Evolutionary conservation across 2,329 filamentous ascomycete genomes (phyloP), one percentile per base, ranked within the genome.

Genomic region (Coniochaeta sp.): DNA sequence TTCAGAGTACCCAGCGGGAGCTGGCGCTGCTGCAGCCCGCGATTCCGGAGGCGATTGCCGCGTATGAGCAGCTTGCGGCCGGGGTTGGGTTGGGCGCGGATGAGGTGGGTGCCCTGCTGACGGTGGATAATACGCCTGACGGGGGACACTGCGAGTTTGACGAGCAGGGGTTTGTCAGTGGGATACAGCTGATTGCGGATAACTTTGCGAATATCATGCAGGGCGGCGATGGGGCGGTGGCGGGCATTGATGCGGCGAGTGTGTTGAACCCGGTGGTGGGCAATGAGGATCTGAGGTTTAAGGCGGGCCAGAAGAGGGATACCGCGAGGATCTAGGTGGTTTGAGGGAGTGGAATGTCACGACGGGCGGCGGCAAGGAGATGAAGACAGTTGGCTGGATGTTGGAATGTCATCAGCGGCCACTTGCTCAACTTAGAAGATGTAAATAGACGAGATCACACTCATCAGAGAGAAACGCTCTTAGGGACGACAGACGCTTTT

Each of bases 141-240:
- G 82, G 81, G 40, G 82, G 82, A 0, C 83, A 86, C 69, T 86
- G 83, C 71, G 81, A 76, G 58, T 86, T 86, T 61, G 83, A 86
- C 66, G 79, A 73, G 14, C 63, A 78, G 65, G 79, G 71, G 10
- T 86, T 85, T 63, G 77, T 79, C 10, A 77, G 73, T n/a, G 82
- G 83, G 12, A 78, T 85, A 34, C 82, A 85, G 72, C 72, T 82
- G n/a, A 78, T 85, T 72, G 72, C 79, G 9, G 72, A 79, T 32
- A 81, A 77, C 63, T 86, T 78, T 68, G 74, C 75, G 3, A 78
- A 77, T 59, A 74, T 85, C 17, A 78, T 85, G 71, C 79, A 80
- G 64, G 79, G 80, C 36, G 81, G 80, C 0, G 73, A 77, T 59
- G 82, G 82, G 2, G 64, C 73, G 50, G 77, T 85, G 3, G 64